Conservation (phyloP, 163 green algal species). For the Trebouxiophyceae sp. region DNA sequence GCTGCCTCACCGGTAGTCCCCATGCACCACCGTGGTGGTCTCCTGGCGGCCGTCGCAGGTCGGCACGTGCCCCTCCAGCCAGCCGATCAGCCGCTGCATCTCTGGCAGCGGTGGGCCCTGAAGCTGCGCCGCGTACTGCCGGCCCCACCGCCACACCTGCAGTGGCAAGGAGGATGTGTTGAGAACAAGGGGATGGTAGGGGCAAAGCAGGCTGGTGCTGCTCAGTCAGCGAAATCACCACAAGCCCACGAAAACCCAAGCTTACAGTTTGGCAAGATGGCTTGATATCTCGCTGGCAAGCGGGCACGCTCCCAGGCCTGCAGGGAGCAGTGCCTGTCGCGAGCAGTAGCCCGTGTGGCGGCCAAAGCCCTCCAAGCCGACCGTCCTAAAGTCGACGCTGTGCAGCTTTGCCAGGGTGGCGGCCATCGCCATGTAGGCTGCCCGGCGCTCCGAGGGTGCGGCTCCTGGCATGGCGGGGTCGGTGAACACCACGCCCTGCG, state of each 20-base stretch:
- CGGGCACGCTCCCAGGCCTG: not conserved
- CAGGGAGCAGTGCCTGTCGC: conserved; percentile 35
- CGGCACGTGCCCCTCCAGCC: conserved; percentile 71
- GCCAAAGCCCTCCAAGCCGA: conserved; percentile 63
- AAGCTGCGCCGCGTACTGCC: conserved; percentile 69
- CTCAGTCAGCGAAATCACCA: too few species aligned
- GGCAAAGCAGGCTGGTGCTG: too few species aligned
- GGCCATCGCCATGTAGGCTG: conserved; percentile 70
- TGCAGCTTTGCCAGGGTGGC: conserved; percentile 80
- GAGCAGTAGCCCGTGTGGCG: conserved; percentile 52
- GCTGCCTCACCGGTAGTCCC: conserved; percentile 36
- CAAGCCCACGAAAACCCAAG: too few species aligned
- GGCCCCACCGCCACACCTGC: conserved; percentile 74
- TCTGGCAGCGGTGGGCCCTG: conserved; percentile 27
- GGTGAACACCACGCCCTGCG: conserved; percentile 62
- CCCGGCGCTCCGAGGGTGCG: conserved; percentile 17
- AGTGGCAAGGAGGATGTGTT: too few species aligned
- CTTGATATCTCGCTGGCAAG: too few species aligned
- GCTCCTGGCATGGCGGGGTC: conserved; percentile 59
- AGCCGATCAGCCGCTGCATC: conserved; percentile 63
- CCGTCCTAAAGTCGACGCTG: conserved; percentile 37
- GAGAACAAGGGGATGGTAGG: too few species aligned
- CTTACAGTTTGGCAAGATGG: too few species aligned
- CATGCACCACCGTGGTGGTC: conserved; percentile 32
- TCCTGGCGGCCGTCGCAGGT: conserved; percentile 36